phyloP scores from a whole-genome alignment of 176 grass and related monocot genomes.

The Zoysia pacifica region DNA sequence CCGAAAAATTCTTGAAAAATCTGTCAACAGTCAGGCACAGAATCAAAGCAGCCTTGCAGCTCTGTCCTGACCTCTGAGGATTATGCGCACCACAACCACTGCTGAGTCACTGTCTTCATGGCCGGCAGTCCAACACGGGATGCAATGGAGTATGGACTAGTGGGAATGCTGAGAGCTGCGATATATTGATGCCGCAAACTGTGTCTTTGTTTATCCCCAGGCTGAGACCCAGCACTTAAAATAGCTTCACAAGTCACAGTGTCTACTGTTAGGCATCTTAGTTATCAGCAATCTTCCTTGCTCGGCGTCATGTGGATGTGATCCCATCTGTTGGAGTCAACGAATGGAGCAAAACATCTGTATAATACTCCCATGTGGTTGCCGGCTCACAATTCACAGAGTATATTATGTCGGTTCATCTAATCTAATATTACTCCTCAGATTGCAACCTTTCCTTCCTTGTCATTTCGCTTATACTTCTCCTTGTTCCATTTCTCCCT shows the following conservation, averaged over 20 bases:
- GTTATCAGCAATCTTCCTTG: background rate
- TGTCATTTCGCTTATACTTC: no score
- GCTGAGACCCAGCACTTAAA: background rate
- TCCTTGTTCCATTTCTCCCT: background rate
- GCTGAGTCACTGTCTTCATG: no score
- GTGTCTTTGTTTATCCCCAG: background rate
- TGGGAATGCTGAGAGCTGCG: background rate
- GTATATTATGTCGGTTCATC: background rate
- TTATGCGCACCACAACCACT: no score
- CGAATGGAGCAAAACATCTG: background rate
- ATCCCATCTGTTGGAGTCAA: conserved; percentile 11
- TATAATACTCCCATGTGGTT: background rate
- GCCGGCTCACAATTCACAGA: background rate
- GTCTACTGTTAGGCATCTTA: background rate
- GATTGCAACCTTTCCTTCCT: background rate
- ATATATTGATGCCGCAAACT: background rate
- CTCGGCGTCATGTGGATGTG: background rate
- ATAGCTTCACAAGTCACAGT: conserved; percentile 3
- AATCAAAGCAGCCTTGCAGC: no score
- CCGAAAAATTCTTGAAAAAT: no score
- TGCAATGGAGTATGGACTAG: background rate
- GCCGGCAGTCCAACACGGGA: no score
- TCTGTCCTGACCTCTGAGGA: no score
- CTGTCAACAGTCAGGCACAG: no score
- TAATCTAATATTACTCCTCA: background rate